phyloP scores from a whole-genome alignment of 257 asterid species.

The Thymus quinquecostatus region DNA sequence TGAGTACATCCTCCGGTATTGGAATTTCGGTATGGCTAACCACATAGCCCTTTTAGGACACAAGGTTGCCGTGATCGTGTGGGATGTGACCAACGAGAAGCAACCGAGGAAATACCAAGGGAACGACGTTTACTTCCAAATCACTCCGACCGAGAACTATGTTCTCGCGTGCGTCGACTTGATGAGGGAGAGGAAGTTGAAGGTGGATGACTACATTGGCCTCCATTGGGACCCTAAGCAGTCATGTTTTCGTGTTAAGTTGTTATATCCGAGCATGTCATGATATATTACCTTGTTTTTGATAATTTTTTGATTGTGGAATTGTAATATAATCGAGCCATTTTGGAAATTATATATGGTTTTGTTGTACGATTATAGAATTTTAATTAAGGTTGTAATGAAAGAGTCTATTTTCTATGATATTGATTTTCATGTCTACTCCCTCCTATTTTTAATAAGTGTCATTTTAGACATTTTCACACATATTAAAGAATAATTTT shows the following conservation, averaged over 20 bases:
- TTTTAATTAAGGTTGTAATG: too few relatives aligned
- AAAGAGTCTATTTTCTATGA: too few relatives aligned
- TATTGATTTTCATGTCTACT: neutral
- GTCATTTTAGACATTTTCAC: too few relatives aligned
- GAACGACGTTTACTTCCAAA: slow-evolving; percentile 37
- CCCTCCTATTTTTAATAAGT: too few relatives aligned
- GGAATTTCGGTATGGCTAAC: slow-evolving; percentile 49
- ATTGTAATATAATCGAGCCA: neutral
- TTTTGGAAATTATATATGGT: neutral
- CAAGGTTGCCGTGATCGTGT: slow-evolving; percentile 39
- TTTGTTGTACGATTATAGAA: neutral
- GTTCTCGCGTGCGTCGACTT: slow-evolving; percentile 43
- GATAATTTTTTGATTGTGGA: neutral
- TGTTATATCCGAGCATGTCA: slow-evolving; percentile 18
- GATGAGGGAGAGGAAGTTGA: slow-evolving; percentile 41
- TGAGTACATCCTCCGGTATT: slow-evolving; percentile 50
- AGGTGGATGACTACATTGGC: slow-evolving; percentile 47
- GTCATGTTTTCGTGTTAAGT: slow-evolving; percentile 36
- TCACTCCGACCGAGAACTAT: slow-evolving; percentile 36
- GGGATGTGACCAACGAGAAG: slow-evolving; percentile 54
- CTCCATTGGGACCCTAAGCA: slow-evolving; percentile 48
- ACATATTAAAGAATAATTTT: too few relatives aligned
- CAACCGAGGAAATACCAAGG: slow-evolving; percentile 39
- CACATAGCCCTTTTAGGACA: slow-evolving; percentile 41
- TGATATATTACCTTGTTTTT: neutral